phyloP scores from a whole-genome alignment of 345 rosid genomes.

The Firmiana major region DNA sequence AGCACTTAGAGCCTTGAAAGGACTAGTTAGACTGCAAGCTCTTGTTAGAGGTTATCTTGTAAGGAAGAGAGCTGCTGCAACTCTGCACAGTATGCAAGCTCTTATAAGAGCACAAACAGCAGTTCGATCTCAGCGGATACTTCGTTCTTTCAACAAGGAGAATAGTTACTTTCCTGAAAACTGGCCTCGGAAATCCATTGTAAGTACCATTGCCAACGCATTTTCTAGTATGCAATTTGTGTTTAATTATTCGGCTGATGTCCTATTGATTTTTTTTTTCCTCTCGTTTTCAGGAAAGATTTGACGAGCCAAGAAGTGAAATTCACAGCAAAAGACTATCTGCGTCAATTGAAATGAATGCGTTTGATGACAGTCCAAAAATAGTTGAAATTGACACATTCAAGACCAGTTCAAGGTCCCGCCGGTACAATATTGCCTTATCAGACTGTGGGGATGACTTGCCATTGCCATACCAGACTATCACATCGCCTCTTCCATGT shows the following conservation, averaged over 20 bases:
- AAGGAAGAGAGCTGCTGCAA: conserved; percentile 60
- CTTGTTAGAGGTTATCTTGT: conserved; percentile 73
- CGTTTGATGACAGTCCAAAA: conserved; percentile 41
- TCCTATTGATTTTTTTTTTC: not conserved
- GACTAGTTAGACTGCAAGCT: conserved; percentile 81
- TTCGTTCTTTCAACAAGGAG: conserved; percentile 40
- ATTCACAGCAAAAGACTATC: conserved; percentile 37
- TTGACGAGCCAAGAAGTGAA: conserved; percentile 36
- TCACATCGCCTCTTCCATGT: conserved; percentile 35
- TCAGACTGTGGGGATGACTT: conserved; percentile 39
- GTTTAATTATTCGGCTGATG: not conserved
- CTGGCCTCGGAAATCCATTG: conserved; percentile 38
- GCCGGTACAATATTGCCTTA: conserved; percentile 25
- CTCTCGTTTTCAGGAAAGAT: conserved; percentile 27
- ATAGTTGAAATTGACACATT: conserved; percentile 54
- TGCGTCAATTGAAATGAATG: conserved; percentile 18
- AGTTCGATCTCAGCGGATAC: conserved; percentile 40
- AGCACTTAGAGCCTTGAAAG: conserved; percentile 74
- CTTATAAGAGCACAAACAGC: conserved; percentile 63
- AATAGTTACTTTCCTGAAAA: conserved; percentile 27
- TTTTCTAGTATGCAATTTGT: not conserved
- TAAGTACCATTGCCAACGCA: conserved; percentile 21
- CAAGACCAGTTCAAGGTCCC: conserved; percentile 49
- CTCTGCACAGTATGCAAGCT: conserved; percentile 65
- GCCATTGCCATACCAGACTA: conserved; percentile 26